These are phyloP conservation scores for Vigna mungo DNA, from an alignment of 306 rosid species.

Conservation along the genomic window DNA sequence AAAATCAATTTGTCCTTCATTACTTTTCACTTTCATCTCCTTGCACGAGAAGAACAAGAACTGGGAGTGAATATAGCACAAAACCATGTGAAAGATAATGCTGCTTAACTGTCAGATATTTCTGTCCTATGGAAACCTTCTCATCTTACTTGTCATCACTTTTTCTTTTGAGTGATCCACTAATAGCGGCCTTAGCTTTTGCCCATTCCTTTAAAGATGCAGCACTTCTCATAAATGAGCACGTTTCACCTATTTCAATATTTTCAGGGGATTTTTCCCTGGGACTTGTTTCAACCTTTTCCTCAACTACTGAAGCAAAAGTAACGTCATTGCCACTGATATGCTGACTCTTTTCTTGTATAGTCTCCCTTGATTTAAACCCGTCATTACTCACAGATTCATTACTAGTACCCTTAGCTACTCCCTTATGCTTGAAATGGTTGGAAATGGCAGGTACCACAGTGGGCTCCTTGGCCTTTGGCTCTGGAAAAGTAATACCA, in stretches of 20 bases:
- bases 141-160: slow-evolving; percentile 51
- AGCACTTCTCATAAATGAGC: slow-evolving; percentile 80
- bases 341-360: slow-evolving; percentile 46
- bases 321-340: slow-evolving; percentile 33
- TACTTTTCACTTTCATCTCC: slow-evolving; percentile 12
- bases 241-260: slow-evolving; percentile 58
- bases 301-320: slow-evolving; percentile 42
- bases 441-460: slow-evolving; percentile 40
- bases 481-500: slow-evolving; percentile 54
- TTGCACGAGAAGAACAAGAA: not conserved
- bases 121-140: not conserved
- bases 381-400: slow-evolving; percentile 35
- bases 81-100: slow-evolving; percentile 29
- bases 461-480: slow-evolving; percentile 35
- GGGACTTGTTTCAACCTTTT: slow-evolving; percentile 44
- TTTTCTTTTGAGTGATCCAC: slow-evolving; percentile 70
- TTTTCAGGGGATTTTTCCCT: slow-evolving; percentile 43
- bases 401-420: slow-evolving; percentile 34
- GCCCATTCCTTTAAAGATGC: slow-evolving; percentile 79
- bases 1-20: slow-evolving; percentile 17
- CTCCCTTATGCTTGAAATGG: slow-evolving; percentile 38
- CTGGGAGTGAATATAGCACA: not conserved
- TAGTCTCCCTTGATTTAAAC: slow-evolving; percentile 29
- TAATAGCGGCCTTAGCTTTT: slow-evolving; percentile 74
- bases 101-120: not conserved